Percentiles rank a stretch among this genome's conserved stretches.
phyloP scores from a whole-genome alignment of 352 stramenopile genomes.

The Globisporangium megalacanthum region DNA sequence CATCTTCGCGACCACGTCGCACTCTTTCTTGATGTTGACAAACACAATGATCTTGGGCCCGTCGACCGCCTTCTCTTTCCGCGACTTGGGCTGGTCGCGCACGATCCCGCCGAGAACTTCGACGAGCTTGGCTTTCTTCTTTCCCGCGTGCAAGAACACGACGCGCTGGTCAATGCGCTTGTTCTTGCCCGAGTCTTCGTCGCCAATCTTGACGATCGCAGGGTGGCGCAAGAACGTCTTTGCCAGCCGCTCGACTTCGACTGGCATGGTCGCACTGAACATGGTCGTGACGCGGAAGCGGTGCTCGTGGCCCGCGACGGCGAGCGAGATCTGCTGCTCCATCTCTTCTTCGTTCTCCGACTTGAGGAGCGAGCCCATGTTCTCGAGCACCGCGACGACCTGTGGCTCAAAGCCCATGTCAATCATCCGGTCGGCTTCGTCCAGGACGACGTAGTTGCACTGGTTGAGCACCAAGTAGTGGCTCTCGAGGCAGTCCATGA shows the following conservation, averaged over 20 bases:
- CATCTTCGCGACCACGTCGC: constrained; percentile 92
- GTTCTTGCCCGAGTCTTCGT: constrained; percentile 97
- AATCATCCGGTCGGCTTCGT: constrained; percentile 99
- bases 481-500: constrained; percentile 97
- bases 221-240: constrained; percentile 96
- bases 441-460: constrained; percentile 98
- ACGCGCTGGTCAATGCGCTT: constrained; percentile 97
- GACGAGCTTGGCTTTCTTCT: constrained; percentile 89
- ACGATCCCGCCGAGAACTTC: constrained; percentile 87
- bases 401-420: constrained; percentile 97
- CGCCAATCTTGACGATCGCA: constrained; percentile 97
- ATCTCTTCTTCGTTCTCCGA: constrained; percentile 95
- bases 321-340: constrained; percentile 89
- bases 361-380: constrained; percentile 96
- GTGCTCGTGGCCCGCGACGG: constrained; percentile 47
- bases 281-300: constrained; percentile 79
- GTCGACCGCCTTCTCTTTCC: constrained; percentile 69
- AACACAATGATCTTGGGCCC: constrained; percentile 99
- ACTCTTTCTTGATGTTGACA: constrained; percentile 99
- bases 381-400: constrained; percentile 95
- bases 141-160: constrained; percentile 87
- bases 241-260: constrained; percentile 95
- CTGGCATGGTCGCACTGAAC: too few relatives aligned
- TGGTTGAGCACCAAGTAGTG: constrained; percentile 98
- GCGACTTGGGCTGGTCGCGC: constrained; percentile 51